Evolutionary conservation across 768 basidiomycete species (phyloP), one percentile per base, ranked within the genome.

Genomic region (Tremella mesenterica): DNA sequence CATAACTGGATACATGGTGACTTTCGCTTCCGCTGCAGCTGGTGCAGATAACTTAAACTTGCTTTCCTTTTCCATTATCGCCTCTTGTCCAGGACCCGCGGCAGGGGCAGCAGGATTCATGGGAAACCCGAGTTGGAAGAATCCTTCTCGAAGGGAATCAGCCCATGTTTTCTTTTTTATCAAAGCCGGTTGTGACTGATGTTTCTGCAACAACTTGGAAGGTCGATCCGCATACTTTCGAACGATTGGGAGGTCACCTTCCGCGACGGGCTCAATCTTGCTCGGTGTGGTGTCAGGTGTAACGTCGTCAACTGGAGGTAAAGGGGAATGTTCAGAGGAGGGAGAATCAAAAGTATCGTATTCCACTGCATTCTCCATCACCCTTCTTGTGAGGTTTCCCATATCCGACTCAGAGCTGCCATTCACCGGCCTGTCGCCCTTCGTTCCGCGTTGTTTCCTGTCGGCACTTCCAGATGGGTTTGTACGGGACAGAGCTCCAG

Each of bases 21-120:
- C 59, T 4, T 66, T 41, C 9, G 62, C 58, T 6, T 69, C 67
- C 14, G 62, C 53, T 4, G 65, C 69, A 14, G 65, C 60, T 18
- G 38, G 38, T 4, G 38, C n/a, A 5, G 38, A 41, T 5, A 41
- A 23, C 38, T 41, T 41, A 23, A 41, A 41, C 38, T 41, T 41
- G 4, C n/a, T 18, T 23, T 41, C 38, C 23, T 41, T 41, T 39
- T 44, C 46, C 9, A 44, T 43, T 4, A 47, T 34, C 9, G 63
- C 56, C 1, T 59, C 51, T 20, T 30, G 28, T 20, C 61, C 44
- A 2, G 57, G 53, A 8, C 33, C 53, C 23, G 23, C 20, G 3
- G 10, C 43, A 44, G 48, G 52, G 6, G 16, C 36, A 20, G 30
- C 44, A 6, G 21, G 38, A 6, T 46, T 14, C 7, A 55, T 27